Percentiles rank a stretch among this genome's conserved stretches.
Evolutionary conservation across 768 basidiomycete genomes (phyloP).

Genomic region (Tulasnella sp.): DNA sequence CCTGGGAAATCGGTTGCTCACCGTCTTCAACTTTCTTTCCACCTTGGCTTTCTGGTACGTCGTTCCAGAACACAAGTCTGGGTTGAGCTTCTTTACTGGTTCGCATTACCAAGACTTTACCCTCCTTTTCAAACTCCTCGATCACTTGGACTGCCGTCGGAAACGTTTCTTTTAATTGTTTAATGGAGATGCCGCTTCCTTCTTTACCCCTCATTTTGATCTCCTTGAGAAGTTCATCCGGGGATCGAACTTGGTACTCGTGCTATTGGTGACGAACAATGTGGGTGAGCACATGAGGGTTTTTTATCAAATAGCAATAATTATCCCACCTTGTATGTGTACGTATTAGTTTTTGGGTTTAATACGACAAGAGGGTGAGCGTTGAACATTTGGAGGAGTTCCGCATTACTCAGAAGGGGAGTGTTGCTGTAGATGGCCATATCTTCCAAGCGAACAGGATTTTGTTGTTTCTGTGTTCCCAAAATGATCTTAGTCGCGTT

Average conservation of each 20-base stretch:
- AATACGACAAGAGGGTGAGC: conserved; percentile 66
- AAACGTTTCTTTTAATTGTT: conserved; percentile 82
- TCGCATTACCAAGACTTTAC: conserved; percentile 77
- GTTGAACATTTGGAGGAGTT: conserved; percentile 64
- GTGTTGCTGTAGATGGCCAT: conserved; percentile 65
- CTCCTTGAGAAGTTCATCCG: conserved; percentile 69
- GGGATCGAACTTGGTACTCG: conserved; percentile 34
- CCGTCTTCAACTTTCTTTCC: conserved; percentile 20
- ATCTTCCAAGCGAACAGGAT: conserved; percentile 79
- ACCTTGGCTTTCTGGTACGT: conserved; percentile 80
- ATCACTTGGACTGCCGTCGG: conserved; percentile 72
- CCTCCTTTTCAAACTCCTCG: conserved; percentile 81
- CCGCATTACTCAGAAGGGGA: conserved; percentile 52
- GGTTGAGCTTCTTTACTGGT: conserved; percentile 71
- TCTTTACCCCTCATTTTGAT: conserved; percentile 75
- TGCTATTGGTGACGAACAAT: conserved; percentile 44
- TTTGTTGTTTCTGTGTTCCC: conserved; percentile 33
- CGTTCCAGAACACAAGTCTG: conserved; percentile 83
- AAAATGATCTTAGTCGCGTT: neutral
- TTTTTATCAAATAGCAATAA: neutral
- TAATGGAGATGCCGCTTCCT: conserved; percentile 74
- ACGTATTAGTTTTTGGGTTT: conserved; percentile 74
- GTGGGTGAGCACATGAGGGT: conserved; percentile 22
- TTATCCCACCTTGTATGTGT: conserved; percentile 61
- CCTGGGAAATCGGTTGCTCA: neutral